Percentiles rank a stretch among this genome's conserved stretches.
Conservation (phyloP, 148 eudicot species). For the Selenicereus undatus region DNA sequence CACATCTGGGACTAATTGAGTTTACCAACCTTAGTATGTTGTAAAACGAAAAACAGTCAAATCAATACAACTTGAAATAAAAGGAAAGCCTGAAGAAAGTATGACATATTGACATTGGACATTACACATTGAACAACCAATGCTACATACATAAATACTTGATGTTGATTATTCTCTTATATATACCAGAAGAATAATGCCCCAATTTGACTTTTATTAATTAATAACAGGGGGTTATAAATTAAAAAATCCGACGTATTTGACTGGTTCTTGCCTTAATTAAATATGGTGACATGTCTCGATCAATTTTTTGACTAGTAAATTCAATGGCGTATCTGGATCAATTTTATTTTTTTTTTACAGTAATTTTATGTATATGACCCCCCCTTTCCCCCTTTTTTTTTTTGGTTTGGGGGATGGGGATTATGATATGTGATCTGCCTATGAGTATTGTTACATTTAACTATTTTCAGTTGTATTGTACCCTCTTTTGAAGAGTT, state of each 20-base stretch:
- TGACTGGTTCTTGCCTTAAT: neutral
- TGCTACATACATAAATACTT: neutral
- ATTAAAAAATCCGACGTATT: neutral
- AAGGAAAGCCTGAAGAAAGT: neutral
- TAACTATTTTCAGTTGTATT: no score
- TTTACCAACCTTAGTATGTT: neutral
- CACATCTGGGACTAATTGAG: conserved; percentile 8
- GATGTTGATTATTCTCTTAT: neutral
- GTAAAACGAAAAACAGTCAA: neutral
- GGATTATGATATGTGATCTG: no score
- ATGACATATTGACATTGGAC: neutral
- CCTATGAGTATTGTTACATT: no score
- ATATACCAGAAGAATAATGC: neutral
- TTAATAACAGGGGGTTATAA: neutral
- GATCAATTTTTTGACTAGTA: neutral
- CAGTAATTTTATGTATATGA: no score
- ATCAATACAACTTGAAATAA: neutral
- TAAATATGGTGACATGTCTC: neutral
- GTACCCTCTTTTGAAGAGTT: no score
- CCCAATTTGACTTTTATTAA: neutral
- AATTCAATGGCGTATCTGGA: neutral
- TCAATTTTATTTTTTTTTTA: no score
- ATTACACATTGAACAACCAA: neutral
- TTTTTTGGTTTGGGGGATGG: neutral
- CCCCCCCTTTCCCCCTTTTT: no score